A percentile compares a stretch with the other conserved stretches of the same genome.
phyloP scores from a whole-genome alignment of 2,329 filamentous ascomycete species.

The Cercospora citrullina region DNA sequence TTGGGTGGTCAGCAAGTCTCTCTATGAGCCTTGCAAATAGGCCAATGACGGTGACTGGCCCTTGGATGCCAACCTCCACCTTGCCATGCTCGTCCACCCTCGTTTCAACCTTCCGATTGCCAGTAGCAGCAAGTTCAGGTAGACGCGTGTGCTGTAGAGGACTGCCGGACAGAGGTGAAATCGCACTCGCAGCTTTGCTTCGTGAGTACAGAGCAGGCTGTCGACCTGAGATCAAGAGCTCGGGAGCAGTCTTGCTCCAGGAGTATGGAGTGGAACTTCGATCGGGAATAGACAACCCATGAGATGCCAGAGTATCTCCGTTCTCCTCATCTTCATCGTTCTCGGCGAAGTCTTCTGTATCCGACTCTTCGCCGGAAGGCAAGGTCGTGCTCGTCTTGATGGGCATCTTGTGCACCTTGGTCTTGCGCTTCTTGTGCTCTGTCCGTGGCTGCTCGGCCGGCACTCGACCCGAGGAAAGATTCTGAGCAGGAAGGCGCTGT shows the following conservation, averaged over 20 bases:
- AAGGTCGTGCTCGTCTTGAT: background rate
- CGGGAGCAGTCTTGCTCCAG: background rate
- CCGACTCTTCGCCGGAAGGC: background rate
- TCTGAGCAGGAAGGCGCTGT: background rate
- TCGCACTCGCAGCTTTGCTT: background rate
- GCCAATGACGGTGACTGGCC: background rate
- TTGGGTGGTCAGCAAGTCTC: background rate
- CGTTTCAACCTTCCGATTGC: background rate
- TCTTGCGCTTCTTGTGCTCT: background rate
- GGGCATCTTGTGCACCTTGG: background rate
- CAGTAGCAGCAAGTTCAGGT: background rate
- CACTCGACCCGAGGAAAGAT: background rate
- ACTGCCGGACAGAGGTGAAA: background rate
- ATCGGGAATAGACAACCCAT: background rate
- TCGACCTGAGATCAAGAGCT: background rate
- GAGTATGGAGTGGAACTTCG: background rate
- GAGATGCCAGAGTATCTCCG: background rate
- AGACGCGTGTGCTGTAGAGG: background rate
- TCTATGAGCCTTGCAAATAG: background rate
- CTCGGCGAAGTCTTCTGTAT: background rate
- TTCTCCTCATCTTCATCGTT: background rate
- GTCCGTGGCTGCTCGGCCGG: background rate
- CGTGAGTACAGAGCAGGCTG: background rate
- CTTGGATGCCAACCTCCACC: background rate
- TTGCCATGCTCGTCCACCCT: background rate